A percentile compares a stretch with the other conserved stretches of the same genome.
These are phyloP conservation scores for Thymus mandschuricus DNA, from an alignment of 257 asterid species.

Conservation along the genomic window DNA sequence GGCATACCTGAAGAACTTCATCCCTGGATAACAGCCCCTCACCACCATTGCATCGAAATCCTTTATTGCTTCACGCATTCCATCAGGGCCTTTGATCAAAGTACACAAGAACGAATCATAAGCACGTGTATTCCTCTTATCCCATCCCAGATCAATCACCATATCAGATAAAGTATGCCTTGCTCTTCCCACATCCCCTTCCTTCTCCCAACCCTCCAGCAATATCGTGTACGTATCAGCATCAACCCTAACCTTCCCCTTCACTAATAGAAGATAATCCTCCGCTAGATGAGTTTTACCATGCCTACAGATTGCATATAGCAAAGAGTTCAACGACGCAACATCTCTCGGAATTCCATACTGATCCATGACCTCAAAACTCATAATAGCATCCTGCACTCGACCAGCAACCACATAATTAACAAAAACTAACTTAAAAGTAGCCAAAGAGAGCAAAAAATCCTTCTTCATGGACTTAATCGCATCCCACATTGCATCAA, in stretches of 20 bases:
- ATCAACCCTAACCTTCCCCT: slow-evolving; percentile 46
- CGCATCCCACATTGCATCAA: slow-evolving; percentile 90
- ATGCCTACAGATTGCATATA: slow-evolving; percentile 56
- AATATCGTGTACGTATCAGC: slow-evolving; percentile 60
- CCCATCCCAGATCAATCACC: slow-evolving; percentile 71
- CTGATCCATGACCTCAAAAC: slow-evolving; percentile 63
- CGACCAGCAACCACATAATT: slow-evolving; percentile 55
- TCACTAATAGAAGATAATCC: slow-evolving; percentile 42
- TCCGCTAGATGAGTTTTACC: slow-evolving; percentile 53
- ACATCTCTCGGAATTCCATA: slow-evolving; percentile 50
- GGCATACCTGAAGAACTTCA: slow-evolving; percentile 58
- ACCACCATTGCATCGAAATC: slow-evolving; percentile 44
- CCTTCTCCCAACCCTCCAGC: slow-evolving; percentile 72
- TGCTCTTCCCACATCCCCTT: slow-evolving; percentile 46
- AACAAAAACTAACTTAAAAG: slow-evolving; percentile 57
- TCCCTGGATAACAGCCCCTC: slow-evolving; percentile 62
- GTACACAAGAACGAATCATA: slow-evolving; percentile 67
- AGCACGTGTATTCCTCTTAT: slow-evolving; percentile 48
- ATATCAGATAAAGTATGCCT: slow-evolving; percentile 55
- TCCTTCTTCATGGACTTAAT: slow-evolving; percentile 64
- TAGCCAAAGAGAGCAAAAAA: slow-evolving; percentile 47
- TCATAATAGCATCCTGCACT: slow-evolving; percentile 53
- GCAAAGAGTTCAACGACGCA: slow-evolving; percentile 52
- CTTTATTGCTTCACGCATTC: slow-evolving; percentile 50
- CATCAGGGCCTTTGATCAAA: slow-evolving; percentile 55